A percentile compares a stretch with the other conserved stretches of the same genome.
phyloP scores from a whole-genome alignment of 768 basidiomycete genomes.

The Boletus sp. region DNA sequence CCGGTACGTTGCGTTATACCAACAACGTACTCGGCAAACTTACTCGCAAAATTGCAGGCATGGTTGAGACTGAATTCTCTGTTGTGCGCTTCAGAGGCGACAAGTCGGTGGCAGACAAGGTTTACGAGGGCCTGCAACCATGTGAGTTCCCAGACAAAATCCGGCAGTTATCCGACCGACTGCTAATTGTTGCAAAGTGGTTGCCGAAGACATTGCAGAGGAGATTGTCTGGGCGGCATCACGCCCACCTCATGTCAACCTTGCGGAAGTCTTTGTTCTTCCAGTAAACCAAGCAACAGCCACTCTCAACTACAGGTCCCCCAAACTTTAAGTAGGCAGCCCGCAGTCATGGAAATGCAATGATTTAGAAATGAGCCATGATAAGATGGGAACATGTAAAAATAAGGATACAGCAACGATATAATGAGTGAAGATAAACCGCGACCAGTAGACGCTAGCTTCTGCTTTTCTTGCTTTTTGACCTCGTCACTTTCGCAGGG shows the following conservation, averaged over 20 bases:
- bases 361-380: not conserved
- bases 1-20: constrained; percentile 48
- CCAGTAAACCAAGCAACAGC: constrained; percentile 80
- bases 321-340: constrained; percentile 4
- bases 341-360: not conserved
- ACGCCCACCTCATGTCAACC: constrained; percentile 88
- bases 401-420: constrained; percentile 36
- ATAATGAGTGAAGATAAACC: constrained; percentile 19
- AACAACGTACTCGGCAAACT: constrained; percentile 2
- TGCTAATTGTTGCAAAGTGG: constrained; percentile 47
- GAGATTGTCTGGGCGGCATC: constrained; percentile 97
- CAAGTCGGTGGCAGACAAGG: constrained; percentile 75
- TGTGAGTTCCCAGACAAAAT: constrained; percentile 45
- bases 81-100: constrained; percentile 89
- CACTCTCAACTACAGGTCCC: constrained; percentile 56
- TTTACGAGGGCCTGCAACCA: constrained; percentile 87
- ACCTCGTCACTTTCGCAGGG: constrained; percentile 52
- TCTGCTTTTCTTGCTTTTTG: constrained; percentile 52
- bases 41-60: constrained; percentile 42
- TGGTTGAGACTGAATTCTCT: constrained; percentile 94
- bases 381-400: constrained; percentile 10
- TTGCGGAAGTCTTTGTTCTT: constrained; percentile 77
- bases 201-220: constrained; percentile 87
- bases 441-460: constrained; percentile 14
- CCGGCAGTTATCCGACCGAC: not conserved